phyloP scores from a whole-genome alignment of 176 grass and related monocot genomes.

The Pontederia paniculata region DNA sequence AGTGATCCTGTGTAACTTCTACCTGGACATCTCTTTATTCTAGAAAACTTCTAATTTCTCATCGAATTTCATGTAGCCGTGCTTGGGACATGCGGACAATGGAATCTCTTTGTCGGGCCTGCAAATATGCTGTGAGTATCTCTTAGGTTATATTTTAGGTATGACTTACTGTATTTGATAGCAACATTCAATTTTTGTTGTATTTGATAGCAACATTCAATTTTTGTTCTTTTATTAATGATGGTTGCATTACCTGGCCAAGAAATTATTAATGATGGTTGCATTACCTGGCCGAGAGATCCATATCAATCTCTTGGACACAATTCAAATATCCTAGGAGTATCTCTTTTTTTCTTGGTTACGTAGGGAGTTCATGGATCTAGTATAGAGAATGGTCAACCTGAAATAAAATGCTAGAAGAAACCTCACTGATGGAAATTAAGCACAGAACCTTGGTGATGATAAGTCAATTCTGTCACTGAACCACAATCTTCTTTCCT shows the following conservation, averaged over 20 bases:
- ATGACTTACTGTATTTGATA: background rate
- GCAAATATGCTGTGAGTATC: slow-evolving; percentile 94
- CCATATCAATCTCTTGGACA: too few species aligned
- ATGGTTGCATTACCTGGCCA: background rate
- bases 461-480: too few species aligned
- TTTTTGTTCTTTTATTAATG: background rate
- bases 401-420: too few species aligned
- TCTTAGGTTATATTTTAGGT: background rate
- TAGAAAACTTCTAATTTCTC: slow-evolving; percentile 18
- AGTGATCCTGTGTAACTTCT: background rate
- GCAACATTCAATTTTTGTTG: background rate
- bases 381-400: too few species aligned
- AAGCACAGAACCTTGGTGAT: too few species aligned
- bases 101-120: slow-evolving; percentile 89
- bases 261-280: background rate
- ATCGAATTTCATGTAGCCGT: slow-evolving; percentile 39
- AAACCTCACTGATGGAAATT: too few species aligned
- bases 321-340: too few species aligned
- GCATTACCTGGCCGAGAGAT: background rate
- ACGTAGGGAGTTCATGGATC: too few species aligned
- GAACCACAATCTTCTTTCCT: too few species aligned
- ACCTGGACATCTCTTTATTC: too few species aligned
- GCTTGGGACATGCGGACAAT: slow-evolving; percentile 96
- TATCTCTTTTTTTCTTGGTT: too few species aligned
- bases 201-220: background rate